phyloP scores from a whole-genome alignment of 2,329 filamentous ascomycete species.

The Acrocalymma vagum region DNA sequence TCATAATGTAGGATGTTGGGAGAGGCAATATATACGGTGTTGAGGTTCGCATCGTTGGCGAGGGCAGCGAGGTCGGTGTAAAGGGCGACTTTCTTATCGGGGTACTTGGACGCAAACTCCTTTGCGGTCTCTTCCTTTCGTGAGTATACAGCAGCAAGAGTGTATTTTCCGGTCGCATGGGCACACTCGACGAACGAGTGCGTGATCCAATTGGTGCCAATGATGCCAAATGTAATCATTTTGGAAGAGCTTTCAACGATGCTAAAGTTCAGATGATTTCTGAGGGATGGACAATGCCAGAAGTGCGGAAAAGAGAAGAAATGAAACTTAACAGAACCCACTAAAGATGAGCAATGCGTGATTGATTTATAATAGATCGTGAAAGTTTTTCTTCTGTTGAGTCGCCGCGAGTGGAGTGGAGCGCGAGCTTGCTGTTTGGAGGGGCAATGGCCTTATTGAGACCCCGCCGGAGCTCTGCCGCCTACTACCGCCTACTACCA shows the following conservation, averaged over 20 bases:
- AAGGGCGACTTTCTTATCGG: conserved; percentile 31
- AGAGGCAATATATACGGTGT: conserved; percentile 58
- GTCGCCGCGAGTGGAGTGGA: too few species aligned
- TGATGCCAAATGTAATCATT: conserved; percentile 54
- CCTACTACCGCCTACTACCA: too few species aligned
- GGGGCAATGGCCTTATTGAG: too few species aligned
- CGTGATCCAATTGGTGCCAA: conserved; percentile 61
- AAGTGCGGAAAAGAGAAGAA: background rate
- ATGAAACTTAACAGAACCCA: too few species aligned
- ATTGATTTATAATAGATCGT: too few species aligned
- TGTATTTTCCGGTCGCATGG: conserved; percentile 53
- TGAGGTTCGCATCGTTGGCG: conserved; percentile 47
- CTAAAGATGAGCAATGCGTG: too few species aligned
- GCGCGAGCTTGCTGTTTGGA: too few species aligned
- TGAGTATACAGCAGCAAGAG: conserved; percentile 57
- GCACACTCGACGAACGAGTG: conserved; percentile 56
- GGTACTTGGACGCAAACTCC: conserved; percentile 53
- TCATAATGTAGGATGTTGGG: conserved; percentile 58
- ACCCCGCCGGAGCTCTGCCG: too few species aligned
- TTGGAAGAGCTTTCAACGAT: conserved; percentile 7
- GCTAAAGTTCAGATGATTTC: too few species aligned
- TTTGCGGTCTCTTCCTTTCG: conserved; percentile 53
- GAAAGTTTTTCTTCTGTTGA: too few species aligned
- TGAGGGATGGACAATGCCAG: background rate
- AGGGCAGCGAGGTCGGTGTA: conserved; percentile 53